Percentiles rank a stretch among this genome's conserved stretches.
Evolutionary conservation across 768 basidiomycete species (phyloP).

Genomic region (Mycena venus): DNA sequence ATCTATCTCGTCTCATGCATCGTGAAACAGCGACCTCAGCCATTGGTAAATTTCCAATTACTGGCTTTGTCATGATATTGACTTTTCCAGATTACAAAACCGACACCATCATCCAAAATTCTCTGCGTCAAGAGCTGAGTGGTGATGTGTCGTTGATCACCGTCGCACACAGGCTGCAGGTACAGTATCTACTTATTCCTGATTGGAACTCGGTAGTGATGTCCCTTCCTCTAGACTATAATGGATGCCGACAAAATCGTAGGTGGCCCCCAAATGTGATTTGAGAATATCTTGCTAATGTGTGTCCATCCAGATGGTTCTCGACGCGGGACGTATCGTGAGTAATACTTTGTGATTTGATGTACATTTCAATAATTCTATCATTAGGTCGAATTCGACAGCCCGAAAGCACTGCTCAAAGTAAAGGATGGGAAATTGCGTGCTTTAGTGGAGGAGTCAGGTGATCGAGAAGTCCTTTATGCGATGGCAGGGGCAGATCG

Average conservation of each 20-base stretch:
- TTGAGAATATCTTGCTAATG: not conserved
- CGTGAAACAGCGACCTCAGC: constrained; percentile 22
- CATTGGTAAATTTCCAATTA: not conserved
- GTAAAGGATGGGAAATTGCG: constrained; percentile 64
- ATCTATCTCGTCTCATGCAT: not conserved
- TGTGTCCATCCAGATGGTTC: constrained; percentile 33
- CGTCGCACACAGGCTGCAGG: constrained; percentile 21
- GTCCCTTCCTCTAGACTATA: too few species aligned
- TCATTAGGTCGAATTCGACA: constrained; percentile 64
- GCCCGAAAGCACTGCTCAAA: constrained; percentile 62
- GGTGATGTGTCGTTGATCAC: constrained; percentile 26
- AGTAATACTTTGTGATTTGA: not conserved
- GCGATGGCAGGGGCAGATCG: constrained; percentile 49
- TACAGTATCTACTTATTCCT: too few species aligned
- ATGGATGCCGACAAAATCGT: constrained; percentile 42
- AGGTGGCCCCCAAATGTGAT: not conserved
- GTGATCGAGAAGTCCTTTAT: constrained; percentile 62
- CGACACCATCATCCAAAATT: constrained; percentile 57
- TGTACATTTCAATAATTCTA: constrained; percentile 30
- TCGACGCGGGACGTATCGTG: constrained; percentile 27
- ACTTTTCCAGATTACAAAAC: constrained; percentile 49
- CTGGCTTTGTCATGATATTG: constrained; percentile 3
- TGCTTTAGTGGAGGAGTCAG: constrained; percentile 70
- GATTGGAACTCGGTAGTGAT: too few species aligned
- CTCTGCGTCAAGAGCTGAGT: constrained; percentile 40